Base-by-base conservation (phyloP, 2,329 filamentous ascomycete species). In the Claviceps sp. region DNA sequence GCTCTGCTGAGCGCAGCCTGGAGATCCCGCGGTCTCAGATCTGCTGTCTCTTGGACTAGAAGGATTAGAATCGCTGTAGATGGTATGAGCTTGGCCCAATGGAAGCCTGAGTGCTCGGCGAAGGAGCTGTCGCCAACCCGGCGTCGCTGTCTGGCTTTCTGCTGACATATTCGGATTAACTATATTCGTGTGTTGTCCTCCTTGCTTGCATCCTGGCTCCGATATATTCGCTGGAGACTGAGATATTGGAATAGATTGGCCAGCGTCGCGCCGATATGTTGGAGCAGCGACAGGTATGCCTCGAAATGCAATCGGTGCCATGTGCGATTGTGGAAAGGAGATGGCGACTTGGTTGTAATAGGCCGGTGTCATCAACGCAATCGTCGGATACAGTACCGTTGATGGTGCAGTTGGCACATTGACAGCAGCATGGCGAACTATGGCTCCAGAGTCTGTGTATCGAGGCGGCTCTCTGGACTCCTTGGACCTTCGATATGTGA, bases 11-110 rank as follows among this genome's bases (percentile, higher is more conserved):
- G 49, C 42, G 8, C 45, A 38, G n/a, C n/a, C 5, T 17, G 8
- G 34, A 38, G 34, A 16, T 22, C 6, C 11, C 5, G 2, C 42
- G 37, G 37, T 17, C 42, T 8, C 19, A 26, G 26, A 22, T 19
- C 11, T 26, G 48, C 14, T 43, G 17, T 17, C 37, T 34, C 14
- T 44, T 38, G 44, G 55, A 30, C 58, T 57, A 24, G 52, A 57
- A 14, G 57, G 54, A 6, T 38, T 19, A 2, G 65, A 64, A n/a
- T 56, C 58, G 41, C 58, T 66, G 30, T 57, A 58, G 48, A 70
- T 64, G 1, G 68, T 70, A 0, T 65, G 69, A 6, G 65, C 66
- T 52, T 58, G 64, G 5, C 68, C 68, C 1, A 59, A 17, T 2
- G 66, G 66, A 14, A 67, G 48, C 4, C 56, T 58, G 34, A 69